Percentiles rank a stretch among this genome's conserved stretches.
Conservation (phyloP, 1,139 yeast species). For the Lodderomyces orthopsilosis region DNA sequence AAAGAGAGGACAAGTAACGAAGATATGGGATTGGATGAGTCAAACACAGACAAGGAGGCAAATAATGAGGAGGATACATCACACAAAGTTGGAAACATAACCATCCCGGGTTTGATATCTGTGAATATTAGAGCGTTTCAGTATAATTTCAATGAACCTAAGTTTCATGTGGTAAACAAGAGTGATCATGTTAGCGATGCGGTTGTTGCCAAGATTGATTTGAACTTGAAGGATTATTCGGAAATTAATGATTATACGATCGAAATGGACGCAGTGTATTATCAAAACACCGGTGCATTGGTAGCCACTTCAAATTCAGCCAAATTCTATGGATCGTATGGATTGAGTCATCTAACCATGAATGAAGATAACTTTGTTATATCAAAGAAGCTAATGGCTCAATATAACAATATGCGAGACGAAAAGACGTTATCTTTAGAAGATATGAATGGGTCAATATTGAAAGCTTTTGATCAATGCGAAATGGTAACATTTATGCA, state of each 20-base stretch:
- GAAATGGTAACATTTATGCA: conserved; percentile 73
- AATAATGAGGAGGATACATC: conserved; percentile 12
- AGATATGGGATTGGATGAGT: conserved; percentile 1
- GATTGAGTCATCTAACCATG: conserved; percentile 56
- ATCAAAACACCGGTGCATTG: conserved; percentile 66
- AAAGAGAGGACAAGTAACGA: conserved; percentile 17
- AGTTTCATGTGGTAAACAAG: conserved; percentile 15
- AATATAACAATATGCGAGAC: conserved; percentile 41
- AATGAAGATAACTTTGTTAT: conserved; percentile 40
- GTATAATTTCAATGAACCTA: conserved; percentile 24
- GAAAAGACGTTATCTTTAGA: conserved; percentile 35
- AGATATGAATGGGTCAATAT: conserved; percentile 37
- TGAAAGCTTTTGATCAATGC: conserved; percentile 50
- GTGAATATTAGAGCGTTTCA: conserved; percentile 23
- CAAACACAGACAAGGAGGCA: conserved; percentile 9
- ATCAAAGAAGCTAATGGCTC: conserved; percentile 36
- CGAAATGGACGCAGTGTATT: conserved; percentile 64
- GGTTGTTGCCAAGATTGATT: conserved; percentile 24
- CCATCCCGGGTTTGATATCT: conserved; percentile 26
- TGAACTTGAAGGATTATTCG: conserved; percentile 34
- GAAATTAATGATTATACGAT: conserved; percentile 47
- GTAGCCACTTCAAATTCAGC: conserved; percentile 65
- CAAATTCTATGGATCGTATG: conserved; percentile 65
- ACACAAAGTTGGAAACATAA: conserved; percentile 29
- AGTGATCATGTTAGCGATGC: conserved; percentile 29